Conservation (phyloP, 2,329 filamentous ascomycete species). For the Hyphodiscus sp. region DNA sequence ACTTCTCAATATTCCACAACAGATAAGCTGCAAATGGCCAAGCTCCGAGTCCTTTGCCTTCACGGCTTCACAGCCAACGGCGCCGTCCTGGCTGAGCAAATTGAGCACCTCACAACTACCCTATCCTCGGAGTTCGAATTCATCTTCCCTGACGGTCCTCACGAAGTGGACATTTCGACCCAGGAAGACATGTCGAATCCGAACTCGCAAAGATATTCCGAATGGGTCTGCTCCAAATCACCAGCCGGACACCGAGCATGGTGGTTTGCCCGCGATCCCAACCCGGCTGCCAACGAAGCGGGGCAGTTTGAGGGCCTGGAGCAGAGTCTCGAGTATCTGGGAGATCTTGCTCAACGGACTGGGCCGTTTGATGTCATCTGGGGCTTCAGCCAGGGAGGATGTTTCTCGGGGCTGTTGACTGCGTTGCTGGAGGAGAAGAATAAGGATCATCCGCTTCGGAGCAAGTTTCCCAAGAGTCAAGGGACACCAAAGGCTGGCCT, state of each 20-base stretch:
- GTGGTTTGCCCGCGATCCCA: constrained; percentile 13
- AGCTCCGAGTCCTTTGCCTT: constrained; percentile 14
- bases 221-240: constrained; percentile 10
- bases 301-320: constrained; percentile 9
- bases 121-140: constrained; percentile 13
- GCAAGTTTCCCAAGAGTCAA: constrained; percentile 2
- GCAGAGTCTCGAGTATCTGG: constrained; percentile 10
- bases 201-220: constrained; percentile 1
- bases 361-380: constrained; percentile 12
- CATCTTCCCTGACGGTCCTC: constrained; percentile 12
- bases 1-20: neutral
- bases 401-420: constrained; percentile 13
- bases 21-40: constrained; percentile 2
- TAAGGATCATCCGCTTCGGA: constrained; percentile 5
- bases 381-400: constrained; percentile 14
- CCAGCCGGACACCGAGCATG: constrained; percentile 13
- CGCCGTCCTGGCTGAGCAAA: constrained; percentile 9
- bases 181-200: constrained; percentile 1
- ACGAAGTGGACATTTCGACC: constrained; percentile 4
- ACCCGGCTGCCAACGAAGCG: constrained; percentile 2
- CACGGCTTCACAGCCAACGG: constrained; percentile 18
- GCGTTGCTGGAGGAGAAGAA: constrained; percentile 8
- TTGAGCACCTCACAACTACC: constrained; percentile 4
- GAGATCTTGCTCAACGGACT: constrained; percentile 4
- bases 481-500: constrained; percentile 6